Percentiles rank a stretch among this genome's conserved stretches.
phyloP scores from a whole-genome alignment of 768 basidiomycete species.

The Kwoniella dejecticola region DNA sequence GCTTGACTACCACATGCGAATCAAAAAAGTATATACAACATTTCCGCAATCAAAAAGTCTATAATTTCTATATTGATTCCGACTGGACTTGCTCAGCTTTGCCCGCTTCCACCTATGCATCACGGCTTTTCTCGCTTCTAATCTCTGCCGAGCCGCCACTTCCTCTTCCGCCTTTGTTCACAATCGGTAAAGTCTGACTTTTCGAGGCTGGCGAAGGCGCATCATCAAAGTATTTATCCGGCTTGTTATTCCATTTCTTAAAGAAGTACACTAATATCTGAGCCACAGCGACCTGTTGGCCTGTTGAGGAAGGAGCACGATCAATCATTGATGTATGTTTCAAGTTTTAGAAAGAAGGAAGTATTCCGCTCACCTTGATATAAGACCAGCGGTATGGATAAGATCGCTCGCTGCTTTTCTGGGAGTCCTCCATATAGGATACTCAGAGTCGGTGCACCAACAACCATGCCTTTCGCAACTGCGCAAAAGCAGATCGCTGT shows the following conservation, averaged over 20 bases:
- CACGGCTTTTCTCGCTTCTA: not conserved
- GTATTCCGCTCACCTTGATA: conserved; percentile 55
- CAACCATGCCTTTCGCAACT: conserved; percentile 49
- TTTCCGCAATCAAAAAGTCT: not conserved
- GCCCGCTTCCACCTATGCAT: not conserved
- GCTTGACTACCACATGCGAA: too few relatives aligned
- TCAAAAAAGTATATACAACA: too few relatives aligned
- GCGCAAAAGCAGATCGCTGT: conserved; percentile 53
- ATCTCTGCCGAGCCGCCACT: not conserved
- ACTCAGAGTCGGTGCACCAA: conserved; percentile 46
- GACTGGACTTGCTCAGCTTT: not conserved
- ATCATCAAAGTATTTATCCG: conserved; percentile 17
- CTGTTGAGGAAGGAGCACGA: conserved; percentile 12
- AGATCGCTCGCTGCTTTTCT: conserved; percentile 37
- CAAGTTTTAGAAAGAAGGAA: too few relatives aligned
- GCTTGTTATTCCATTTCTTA: conserved; percentile 35
- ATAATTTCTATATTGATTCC: not conserved
- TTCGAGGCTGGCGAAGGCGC: not conserved
- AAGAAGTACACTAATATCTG: conserved; percentile 36
- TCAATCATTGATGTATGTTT: not conserved
- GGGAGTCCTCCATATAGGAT: conserved; percentile 50
- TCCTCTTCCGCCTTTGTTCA: too few relatives aligned
- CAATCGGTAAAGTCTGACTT: too few relatives aligned
- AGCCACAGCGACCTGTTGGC: conserved; percentile 36
- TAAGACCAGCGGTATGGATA: conserved; percentile 46